Base-by-base conservation (phyloP, 352 stramenopile species). In the Discostella stelligera region DNA sequence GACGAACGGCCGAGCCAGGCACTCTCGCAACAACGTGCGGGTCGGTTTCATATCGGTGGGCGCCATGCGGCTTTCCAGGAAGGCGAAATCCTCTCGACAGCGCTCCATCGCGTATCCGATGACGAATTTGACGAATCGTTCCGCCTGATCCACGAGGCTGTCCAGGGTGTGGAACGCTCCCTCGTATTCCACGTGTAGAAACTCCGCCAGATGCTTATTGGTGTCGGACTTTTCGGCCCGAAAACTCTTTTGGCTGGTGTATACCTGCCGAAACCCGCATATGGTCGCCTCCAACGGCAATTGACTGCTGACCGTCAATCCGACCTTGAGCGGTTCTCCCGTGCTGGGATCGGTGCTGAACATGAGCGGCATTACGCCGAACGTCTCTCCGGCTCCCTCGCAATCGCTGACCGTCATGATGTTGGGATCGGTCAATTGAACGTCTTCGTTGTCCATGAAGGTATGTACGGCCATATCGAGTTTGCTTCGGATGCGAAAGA, bases 331-430 rank as follows among this genome's bases (percentile, higher is more conserved):
- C 3, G 73, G 67, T 20, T 76, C 72, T 32, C 71, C 66, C 20
- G 8, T 23, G 23, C 60, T 41, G 1, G 54, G 46, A 48, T 74
- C 75, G 49, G 62, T 82, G 25, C 66, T 70, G 59, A 82, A 82
- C 66, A 82, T 77, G 56, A 98, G 79, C 21, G 95, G 98, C 9
- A 94, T 96, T 30, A 98, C 94, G 25, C 86, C 82, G 79, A 99
- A 99, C 86, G 97, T 96, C 86, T 99, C 97, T 2, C 97, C 97
- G 0, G 97, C 97, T 23, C 97, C 97, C 85, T 99, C 97, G 79
- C 96, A 99, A 90, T 99, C 97, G 50, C 94, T 96, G 41, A 95
- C 93, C 1, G 97, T 99, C 75, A 91, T 82, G 60, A 90, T 90
- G 56, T 87, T 87, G 10, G 84, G 82, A 74, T 90, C 80, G 0